Evolutionary conservation across 2,329 filamentous ascomycete species (phyloP).

Genomic region (Aspergillus quadricinctus): DNA sequence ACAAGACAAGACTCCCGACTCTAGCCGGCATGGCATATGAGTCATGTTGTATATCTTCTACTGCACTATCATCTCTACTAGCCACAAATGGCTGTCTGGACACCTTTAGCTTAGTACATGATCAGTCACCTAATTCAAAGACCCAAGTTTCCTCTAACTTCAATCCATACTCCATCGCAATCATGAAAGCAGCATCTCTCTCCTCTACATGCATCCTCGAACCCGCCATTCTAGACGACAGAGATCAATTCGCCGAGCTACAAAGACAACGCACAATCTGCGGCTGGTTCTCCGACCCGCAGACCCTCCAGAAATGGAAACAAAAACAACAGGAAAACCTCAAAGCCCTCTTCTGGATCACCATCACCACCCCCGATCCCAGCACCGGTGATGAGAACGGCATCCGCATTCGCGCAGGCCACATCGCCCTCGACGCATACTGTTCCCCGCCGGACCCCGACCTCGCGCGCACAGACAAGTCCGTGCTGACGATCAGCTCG

Average conservation of each 20-base stretch:
- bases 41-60: too few relatives aligned
- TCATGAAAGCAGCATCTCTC: not conserved
- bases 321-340: constrained; percentile 9
- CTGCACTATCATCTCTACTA: too few relatives aligned
- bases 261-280: constrained; percentile 17
- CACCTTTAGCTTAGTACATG: too few relatives aligned
- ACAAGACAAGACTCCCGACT: not conserved
- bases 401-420: not conserved
- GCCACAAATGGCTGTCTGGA: too few relatives aligned
- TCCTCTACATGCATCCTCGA: not conserved
- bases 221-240: constrained; percentile 4
- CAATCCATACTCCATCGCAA: not conserved
- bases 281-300: constrained; percentile 14
- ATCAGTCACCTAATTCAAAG: not conserved
- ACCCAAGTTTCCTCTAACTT: not conserved
- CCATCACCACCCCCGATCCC: constrained; percentile 1
- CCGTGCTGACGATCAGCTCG: not conserved
- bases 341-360: constrained; percentile 23
- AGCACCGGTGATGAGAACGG: not conserved
- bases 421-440: not conserved
- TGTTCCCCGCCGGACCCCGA: not conserved
- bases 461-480: not conserved
- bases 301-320: constrained; percentile 10
- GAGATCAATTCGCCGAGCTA: constrained; percentile 14
- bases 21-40: too few relatives aligned